Evolutionary conservation across 768 basidiomycete species (phyloP), one percentile per base, ranked within the genome.

Genomic region (Pholiota molesta): DNA sequence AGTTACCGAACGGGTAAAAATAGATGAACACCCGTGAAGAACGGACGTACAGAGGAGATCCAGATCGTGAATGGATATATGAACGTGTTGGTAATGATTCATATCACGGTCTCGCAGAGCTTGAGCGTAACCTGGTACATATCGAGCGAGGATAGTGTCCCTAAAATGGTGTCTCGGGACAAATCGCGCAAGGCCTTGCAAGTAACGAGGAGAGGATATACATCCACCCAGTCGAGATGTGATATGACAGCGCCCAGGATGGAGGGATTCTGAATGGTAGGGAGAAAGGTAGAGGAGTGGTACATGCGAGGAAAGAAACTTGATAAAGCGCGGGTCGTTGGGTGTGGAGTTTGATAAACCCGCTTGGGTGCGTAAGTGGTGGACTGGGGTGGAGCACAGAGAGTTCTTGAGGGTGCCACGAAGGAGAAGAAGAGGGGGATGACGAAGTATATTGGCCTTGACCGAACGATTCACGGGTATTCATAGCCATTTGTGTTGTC

Each of bases 21-120:
- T 55, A 54, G 47, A 62, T 53, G 16, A 59, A 62, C 37, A 49
- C 56, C 62, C 61, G 62, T 53, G 63, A 62, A 52, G 51, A 53
- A 55, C 54, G 64, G 52, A 82, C 90, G 72, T 76, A 93, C 91
- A 69, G 57, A 92, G 81, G 21, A 88, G 73, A 69, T 86, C 80
- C 16, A 93, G 74, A 71, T 92, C 87, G 51, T 79, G 73, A 42
- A 92, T 73, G 42, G 81, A 78, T 61, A 90, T 69, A 3, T 78
- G 77, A 23, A 91, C 78, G 42, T 81, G 77, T 52, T 81, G 78
- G 53, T 75, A 75, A 6, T 77, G 69, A 42, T 72, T 69, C 26
- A 75, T 61, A 62, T 84, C 81, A 45, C 81, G 72, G 52, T 74
- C 66, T 2, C 73, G 75, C 47, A 85, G 69, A 44, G 80, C 81